These are phyloP conservation scores for Conringia planisiliqua DNA, from an alignment of 345 rosid species.

Conservation along the genomic window DNA sequence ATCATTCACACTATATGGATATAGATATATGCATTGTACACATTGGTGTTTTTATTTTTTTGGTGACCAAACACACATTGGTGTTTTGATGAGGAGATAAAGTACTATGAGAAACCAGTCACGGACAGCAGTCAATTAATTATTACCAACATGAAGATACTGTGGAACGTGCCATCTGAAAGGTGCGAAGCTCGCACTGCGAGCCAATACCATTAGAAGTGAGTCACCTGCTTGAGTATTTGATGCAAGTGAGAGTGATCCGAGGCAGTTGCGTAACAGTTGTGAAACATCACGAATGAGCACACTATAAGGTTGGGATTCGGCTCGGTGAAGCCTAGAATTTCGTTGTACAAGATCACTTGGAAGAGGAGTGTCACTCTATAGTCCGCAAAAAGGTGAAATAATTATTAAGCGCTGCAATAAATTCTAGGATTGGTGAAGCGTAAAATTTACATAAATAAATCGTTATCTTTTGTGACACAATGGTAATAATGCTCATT, in stretches of 20 bases:
- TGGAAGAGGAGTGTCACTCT: neutral
- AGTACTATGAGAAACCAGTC: too few species aligned
- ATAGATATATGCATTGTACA: too few species aligned
- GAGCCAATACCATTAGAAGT: neutral
- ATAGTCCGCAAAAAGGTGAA: neutral
- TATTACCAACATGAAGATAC: neutral
- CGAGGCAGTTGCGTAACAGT: neutral
- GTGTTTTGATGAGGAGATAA: too few species aligned
- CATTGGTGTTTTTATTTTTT: too few species aligned
- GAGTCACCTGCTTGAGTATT: neutral
- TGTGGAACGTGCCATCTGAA: neutral
- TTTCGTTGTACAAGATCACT: neutral
- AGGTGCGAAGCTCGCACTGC: too few species aligned
- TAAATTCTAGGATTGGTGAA: neutral
- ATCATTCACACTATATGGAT: too few species aligned
- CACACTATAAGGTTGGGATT: neutral
- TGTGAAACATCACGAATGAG: neutral
- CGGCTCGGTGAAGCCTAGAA: neutral
- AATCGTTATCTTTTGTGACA: neutral
- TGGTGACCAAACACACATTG: too few species aligned
- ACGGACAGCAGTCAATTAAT: neutral
- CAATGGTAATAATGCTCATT: neutral
- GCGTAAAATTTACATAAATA: neutral
- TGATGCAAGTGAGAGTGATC: neutral
- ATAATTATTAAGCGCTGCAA: neutral